phyloP scores from a whole-genome alignment of 208 protist genomes.

The Crithidia expoeki region DNA sequence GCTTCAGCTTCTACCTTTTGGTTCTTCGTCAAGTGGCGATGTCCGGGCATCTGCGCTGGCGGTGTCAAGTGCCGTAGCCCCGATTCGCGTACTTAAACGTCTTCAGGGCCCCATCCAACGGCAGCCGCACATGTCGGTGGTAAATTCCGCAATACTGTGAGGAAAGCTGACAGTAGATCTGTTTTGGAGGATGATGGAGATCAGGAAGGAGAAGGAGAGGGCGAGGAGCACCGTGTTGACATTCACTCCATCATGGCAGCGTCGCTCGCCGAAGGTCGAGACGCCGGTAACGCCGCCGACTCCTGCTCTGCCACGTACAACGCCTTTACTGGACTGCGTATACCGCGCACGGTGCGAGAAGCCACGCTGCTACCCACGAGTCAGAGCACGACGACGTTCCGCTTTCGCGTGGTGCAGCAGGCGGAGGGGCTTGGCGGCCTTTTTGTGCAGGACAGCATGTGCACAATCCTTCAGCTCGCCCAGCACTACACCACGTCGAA shows the following conservation, averaged over 20 bases:
- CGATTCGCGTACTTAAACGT: conserved; percentile 3
- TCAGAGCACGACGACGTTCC: conserved; percentile 23
- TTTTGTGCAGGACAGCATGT: conserved; percentile 62
- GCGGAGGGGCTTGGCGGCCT: conserved; percentile 41
- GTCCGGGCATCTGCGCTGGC: background rate
- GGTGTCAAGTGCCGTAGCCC: background rate
- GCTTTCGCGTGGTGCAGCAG: conserved; percentile 41
- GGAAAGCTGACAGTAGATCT: too few species aligned
- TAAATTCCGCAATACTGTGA: too few species aligned
- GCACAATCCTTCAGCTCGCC: conserved; percentile 53
- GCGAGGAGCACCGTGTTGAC: conserved; percentile 14
- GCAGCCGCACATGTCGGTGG: too few species aligned
- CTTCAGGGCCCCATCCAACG: too few species aligned
- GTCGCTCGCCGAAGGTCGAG: conserved; percentile 10
- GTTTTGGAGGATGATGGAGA: background rate
- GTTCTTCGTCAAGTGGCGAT: background rate
- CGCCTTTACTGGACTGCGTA: background rate
- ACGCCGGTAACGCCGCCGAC: background rate
- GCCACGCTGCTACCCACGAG: conserved; percentile 29
- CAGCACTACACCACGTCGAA: conserved; percentile 51
- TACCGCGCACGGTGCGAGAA: conserved; percentile 34
- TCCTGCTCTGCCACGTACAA: background rate
- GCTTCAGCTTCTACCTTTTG: background rate
- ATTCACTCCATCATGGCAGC: conserved; percentile 12
- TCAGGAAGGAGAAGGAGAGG: background rate